A percentile compares a stretch with the other conserved stretches of the same genome.
phyloP scores from a whole-genome alignment of 2,329 filamentous ascomycete species.

The Aspergillus unguis region DNA sequence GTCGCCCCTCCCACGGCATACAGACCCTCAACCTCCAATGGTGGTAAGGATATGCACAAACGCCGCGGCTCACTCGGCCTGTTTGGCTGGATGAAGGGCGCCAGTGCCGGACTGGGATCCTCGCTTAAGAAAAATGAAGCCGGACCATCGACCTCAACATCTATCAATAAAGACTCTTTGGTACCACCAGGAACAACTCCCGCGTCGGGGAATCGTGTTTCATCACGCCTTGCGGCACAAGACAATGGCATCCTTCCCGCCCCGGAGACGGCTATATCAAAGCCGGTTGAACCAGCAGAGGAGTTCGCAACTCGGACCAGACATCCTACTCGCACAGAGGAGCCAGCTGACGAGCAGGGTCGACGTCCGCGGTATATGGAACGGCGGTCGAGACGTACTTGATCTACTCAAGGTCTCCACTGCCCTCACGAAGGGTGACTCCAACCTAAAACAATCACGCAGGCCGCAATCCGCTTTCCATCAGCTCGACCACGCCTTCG shows the following conservation, averaged over 20 bases:
- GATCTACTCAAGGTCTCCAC: not conserved
- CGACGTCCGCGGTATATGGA: conserved; percentile 33
- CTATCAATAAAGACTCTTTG: not conserved
- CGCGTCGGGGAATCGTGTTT: not conserved
- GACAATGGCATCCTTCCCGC: conserved; percentile 12
- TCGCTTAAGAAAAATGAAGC: conserved; percentile 22
- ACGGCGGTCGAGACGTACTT: conserved; percentile 25
- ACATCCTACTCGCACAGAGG: conserved; percentile 9
- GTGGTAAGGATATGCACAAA: conserved; percentile 31
- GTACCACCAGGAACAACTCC: not conserved
- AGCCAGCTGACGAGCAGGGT: conserved; percentile 13
- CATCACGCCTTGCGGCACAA: conserved; percentile 16
- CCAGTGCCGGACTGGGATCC: conserved; percentile 22
- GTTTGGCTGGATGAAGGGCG: conserved; percentile 41
- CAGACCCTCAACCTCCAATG: conserved; percentile 28
- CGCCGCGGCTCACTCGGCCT: conserved; percentile 38
- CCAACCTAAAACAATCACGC: no score
- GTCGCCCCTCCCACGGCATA: not conserved
- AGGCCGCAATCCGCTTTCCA: no score
- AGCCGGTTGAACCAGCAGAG: conserved; percentile 10
- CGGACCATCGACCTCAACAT: not conserved
- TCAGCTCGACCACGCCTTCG: no score
- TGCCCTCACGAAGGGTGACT: no score
- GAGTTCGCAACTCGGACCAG: conserved; percentile 17
- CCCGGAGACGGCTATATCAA: conserved; percentile 1